Conservation (phyloP, 1,139 yeast genomes). For the Saccharomyces uvarum region DNA sequence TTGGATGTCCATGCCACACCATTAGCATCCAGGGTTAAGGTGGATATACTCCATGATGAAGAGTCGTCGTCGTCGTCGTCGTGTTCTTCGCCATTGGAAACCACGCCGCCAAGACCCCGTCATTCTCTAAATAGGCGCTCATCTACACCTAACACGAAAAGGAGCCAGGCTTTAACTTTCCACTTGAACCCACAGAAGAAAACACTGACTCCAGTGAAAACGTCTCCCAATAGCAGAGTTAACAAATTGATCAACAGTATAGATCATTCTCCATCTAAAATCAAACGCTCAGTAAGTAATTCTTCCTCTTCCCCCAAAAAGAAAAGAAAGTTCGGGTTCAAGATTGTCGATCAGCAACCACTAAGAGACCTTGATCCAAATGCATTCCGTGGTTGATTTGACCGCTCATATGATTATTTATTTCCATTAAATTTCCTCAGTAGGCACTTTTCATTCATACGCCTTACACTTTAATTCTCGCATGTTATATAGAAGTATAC, state of each 20-base stretch:
- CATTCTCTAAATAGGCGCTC: background rate
- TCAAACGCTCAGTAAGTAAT: slow-evolving; percentile 5
- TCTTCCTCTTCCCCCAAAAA: background rate
- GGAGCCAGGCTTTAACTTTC: slow-evolving; percentile 30
- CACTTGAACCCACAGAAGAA: slow-evolving; percentile 28
- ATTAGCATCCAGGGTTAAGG: slow-evolving; percentile 6
- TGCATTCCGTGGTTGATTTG: background rate
- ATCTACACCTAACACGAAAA: slow-evolving; percentile 10
- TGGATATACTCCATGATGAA: slow-evolving; percentile 5
- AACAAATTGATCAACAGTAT: slow-evolving; percentile 27
- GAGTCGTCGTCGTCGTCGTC: slow-evolving; percentile 4
- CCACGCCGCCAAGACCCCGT: background rate
- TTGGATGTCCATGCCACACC: slow-evolving; percentile 8
- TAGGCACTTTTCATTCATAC: background rate
- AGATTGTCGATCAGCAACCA: background rate
- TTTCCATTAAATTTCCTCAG: background rate
- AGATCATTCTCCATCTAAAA: background rate
- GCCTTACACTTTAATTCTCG: background rate
- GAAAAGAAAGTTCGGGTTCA: background rate
- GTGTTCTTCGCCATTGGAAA: slow-evolving; percentile 7
- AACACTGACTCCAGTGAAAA: slow-evolving; percentile 26
- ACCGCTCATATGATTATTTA: background rate
- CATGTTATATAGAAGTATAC: background rate
- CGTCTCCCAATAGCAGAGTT: slow-evolving; percentile 30
- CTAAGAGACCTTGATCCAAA: background rate